A percentile compares a stretch with the other conserved stretches of the same genome.
phyloP scores from a whole-genome alignment of 2,329 filamentous ascomycete genomes.

The Cercospora canescens region DNA sequence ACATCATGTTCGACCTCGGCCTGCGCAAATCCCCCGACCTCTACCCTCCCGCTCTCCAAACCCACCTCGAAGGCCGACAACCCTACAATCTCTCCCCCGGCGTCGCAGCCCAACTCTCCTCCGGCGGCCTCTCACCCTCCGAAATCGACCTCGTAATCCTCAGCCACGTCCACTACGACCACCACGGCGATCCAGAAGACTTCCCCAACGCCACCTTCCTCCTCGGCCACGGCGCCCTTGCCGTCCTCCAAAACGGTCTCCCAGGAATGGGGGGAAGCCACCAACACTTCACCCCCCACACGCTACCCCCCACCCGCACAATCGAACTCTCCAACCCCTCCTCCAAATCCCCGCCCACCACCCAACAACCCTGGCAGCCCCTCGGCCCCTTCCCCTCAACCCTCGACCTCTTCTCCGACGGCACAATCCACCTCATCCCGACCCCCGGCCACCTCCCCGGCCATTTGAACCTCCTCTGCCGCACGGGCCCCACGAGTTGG shows the following conservation, averaged over 20 bases:
- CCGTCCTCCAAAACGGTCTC: slow-evolving; percentile 40
- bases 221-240: slow-evolving; percentile 51
- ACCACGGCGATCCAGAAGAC: slow-evolving; percentile 57
- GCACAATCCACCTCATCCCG: slow-evolving; percentile 50
- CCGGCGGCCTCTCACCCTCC: slow-evolving; percentile 39
- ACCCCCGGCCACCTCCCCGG: slow-evolving; percentile 54
- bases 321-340: slow-evolving; percentile 44
- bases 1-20: slow-evolving; percentile 57
- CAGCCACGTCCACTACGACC: slow-evolving; percentile 59
- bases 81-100: slow-evolving; percentile 50
- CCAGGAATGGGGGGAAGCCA: slow-evolving; percentile 36
- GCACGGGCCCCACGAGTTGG: slow-evolving; percentile 41
- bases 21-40: slow-evolving; percentile 47
- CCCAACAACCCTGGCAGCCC: slow-evolving; percentile 41
- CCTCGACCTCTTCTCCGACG: slow-evolving; percentile 52
- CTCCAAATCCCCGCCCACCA: no score
- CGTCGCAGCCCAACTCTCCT: slow-evolving; percentile 40
- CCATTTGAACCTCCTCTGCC: slow-evolving; percentile 53
- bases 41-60: slow-evolving; percentile 48
- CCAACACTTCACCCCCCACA: slow-evolving; percentile 46
- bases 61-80: slow-evolving; percentile 48
- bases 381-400: slow-evolving; percentile 47
- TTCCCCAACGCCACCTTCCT: slow-evolving; percentile 52
- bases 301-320: slow-evolving; percentile 44
- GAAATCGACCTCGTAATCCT: slow-evolving; percentile 48